These are phyloP conservation scores for Rosa lucieae DNA, from an alignment of 306 rosid species.

Conservation along the genomic window DNA sequence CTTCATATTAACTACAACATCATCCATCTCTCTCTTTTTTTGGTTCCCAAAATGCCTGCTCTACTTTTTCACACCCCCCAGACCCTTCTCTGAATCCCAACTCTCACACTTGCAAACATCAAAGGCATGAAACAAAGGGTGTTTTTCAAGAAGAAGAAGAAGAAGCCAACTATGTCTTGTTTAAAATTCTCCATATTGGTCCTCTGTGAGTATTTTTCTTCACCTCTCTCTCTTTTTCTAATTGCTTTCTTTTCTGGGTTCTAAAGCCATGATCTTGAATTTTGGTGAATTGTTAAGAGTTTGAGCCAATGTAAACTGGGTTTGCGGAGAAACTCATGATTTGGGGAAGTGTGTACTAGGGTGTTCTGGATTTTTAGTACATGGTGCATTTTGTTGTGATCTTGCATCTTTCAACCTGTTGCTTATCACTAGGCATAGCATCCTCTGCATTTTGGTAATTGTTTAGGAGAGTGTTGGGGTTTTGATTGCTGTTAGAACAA, in stretches of 20 bases:
- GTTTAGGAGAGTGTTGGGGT: background rate
- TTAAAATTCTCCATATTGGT: conserved; percentile 29
- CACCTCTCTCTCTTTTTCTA: background rate
- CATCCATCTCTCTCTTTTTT: background rate
- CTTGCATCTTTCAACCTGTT: background rate
- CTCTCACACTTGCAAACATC: background rate
- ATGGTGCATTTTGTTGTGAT: background rate
- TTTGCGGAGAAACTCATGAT: conserved; percentile 6
- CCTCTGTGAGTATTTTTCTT: conserved; percentile 47
- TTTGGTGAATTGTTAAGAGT: conserved; percentile 1
- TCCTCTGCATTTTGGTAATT: no score
- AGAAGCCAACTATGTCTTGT: conserved; percentile 8
- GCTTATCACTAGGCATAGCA: background rate
- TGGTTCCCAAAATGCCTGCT: conserved; percentile 5
- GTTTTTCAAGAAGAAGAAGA: conserved; percentile 5
- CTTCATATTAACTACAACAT: background rate
- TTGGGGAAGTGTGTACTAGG: background rate
- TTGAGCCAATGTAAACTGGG: conserved; percentile 7
- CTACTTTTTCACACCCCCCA: conserved; percentile 23
- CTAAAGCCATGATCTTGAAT: conserved; percentile 36
- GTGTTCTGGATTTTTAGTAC: background rate
- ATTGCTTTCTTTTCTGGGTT: conserved; percentile 11
- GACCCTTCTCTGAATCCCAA: conserved; percentile 17
- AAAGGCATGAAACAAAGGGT: background rate
- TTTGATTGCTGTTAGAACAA: conserved; percentile 5